Conservation (phyloP, 495 filamentous ascomycete genomes). For the Clohesyomyces aquaticus region DNA sequence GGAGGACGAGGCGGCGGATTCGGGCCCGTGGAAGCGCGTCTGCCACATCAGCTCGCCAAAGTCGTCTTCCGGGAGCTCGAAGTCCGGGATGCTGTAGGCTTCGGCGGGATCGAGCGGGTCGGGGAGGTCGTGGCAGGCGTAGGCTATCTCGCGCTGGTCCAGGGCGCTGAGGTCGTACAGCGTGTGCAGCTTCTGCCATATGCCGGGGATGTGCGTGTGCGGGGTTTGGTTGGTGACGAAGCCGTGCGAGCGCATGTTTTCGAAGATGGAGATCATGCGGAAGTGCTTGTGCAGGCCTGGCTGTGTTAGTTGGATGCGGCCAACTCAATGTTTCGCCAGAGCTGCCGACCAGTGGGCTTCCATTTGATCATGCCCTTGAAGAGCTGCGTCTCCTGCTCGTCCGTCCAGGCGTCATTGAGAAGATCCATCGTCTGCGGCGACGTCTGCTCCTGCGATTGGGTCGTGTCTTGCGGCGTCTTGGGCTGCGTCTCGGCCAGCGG, state of each 20-base stretch:
- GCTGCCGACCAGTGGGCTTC: constrained; percentile 80
- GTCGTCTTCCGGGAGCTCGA: constrained; percentile 75
- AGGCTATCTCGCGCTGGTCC: constrained; percentile 70
- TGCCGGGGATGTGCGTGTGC: constrained; percentile 85
- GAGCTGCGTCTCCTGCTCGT: constrained; percentile 88
- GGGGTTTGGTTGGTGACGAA: constrained; percentile 65
- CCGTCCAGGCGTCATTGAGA: constrained; percentile 82
- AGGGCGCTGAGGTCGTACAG: constrained; percentile 88
- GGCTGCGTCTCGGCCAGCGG: constrained; percentile 40
- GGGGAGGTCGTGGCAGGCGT: constrained; percentile 27
- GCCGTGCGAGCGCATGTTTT: constrained; percentile 84
- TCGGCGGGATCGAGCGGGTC: constrained; percentile 60
- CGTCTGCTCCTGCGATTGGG: constrained; percentile 28
- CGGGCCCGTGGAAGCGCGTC: constrained; percentile 52
- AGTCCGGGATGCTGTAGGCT: constrained; percentile 65
- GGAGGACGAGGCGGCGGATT: constrained; percentile 56
- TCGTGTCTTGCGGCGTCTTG: constrained; percentile 36
- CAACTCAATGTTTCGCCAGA: not conserved
- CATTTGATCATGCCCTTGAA: constrained; percentile 89
- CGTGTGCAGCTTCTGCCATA: constrained; percentile 83
- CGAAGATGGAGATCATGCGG: constrained; percentile 85
- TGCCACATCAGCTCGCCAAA: constrained; percentile 77
- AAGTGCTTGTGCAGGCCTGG: constrained; percentile 97
- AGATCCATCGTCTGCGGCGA: constrained; percentile 40
- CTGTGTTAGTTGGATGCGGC: constrained; percentile 13